Percentiles rank a stretch among this genome's conserved stretches.
These are phyloP conservation scores for Circinella umbellata DNA, from an alignment of 371 early-diverging fungal genomes.

Conservation along the genomic window DNA sequence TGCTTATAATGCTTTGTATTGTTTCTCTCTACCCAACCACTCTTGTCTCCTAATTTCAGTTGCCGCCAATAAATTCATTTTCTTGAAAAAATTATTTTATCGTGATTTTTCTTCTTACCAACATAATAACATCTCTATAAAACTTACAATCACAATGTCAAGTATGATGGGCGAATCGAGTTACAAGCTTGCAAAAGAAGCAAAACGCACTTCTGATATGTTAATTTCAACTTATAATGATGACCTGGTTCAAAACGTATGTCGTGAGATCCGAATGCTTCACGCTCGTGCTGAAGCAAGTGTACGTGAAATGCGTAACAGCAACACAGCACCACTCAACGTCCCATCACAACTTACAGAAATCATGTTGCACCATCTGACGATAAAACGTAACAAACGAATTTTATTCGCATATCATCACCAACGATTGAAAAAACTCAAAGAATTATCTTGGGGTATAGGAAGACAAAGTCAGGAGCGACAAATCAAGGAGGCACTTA, in stretches of 20 bases:
- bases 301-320: slow-evolving; percentile 30
- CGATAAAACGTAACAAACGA: slow-evolving; percentile 81
- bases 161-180: slow-evolving; percentile 78
- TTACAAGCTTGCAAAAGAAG: slow-evolving; percentile 81
- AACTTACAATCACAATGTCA: slow-evolving; percentile 6
- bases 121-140: background rate
- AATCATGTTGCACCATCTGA: slow-evolving; percentile 59
- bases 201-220: slow-evolving; percentile 77
- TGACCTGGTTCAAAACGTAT: slow-evolving; percentile 79
- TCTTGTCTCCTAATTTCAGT: too few species aligned
- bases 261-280: slow-evolving; percentile 76
- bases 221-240: slow-evolving; percentile 81
- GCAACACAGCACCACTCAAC: slow-evolving; percentile 9
- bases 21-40: too few species aligned
- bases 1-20: too few species aligned
- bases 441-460: slow-evolving; percentile 78
- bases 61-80: too few species aligned
- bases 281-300: slow-evolving; percentile 39
- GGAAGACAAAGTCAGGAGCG: slow-evolving; percentile 50
- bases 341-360: slow-evolving; percentile 40
- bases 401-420: slow-evolving; percentile 89
- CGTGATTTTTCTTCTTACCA: background rate
- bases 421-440: slow-evolving; percentile 73
- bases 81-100: too few species aligned
- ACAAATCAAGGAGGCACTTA: slow-evolving; percentile 54